Evolutionary conservation across 129 eudicot genomes (phyloP), one percentile per base, ranked within the genome.

Genomic region (Escallonia rubra): DNA sequence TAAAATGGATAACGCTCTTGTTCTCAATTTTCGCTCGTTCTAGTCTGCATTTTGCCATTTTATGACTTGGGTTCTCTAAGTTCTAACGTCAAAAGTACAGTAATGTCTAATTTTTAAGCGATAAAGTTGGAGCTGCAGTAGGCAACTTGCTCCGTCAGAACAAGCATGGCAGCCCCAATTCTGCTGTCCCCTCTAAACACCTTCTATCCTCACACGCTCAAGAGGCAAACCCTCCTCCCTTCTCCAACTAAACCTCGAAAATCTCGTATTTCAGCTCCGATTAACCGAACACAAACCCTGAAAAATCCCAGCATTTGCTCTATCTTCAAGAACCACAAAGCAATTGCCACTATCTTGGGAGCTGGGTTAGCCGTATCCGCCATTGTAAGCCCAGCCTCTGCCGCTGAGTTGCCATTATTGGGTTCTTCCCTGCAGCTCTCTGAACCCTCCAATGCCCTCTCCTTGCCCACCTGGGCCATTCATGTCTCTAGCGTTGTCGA

Each of bases 401-500:
- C 86, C 48, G 66, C 80, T 3, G 96, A 83, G 72, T 49, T 76
- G 51, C 82, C 85, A 61, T 71, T 74, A 57, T 43, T 78, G 80
- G 72, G 66, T 40, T 77, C 91, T 52, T 65, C 86, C 4, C 16
- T 81, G 62, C 78, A 75, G 63, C 72, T 86, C 50, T 47, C 42
- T 53, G 98, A 92, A 71, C 98, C 98, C 40, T 66, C 91, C 43
- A 88, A 92, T 82, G 98, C 98, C 41, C 96, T 92, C 65, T 92
- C 98, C 38, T 68, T 92, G 12, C 98, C 95, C 81, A 92, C 98
- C 67, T 92, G 98, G 98, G 89, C 96, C 38, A 79, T 88, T 65
- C 98, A 92, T 72, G 98, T 92, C 64, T 92, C 98, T 66, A 92
- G 96, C 65, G 98, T 92, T 42, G 96, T 79, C 60, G 98, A 92